phyloP scores from a whole-genome alignment of 192 early-diverging fungal genomes.

The Entomortierella parvispora region DNA sequence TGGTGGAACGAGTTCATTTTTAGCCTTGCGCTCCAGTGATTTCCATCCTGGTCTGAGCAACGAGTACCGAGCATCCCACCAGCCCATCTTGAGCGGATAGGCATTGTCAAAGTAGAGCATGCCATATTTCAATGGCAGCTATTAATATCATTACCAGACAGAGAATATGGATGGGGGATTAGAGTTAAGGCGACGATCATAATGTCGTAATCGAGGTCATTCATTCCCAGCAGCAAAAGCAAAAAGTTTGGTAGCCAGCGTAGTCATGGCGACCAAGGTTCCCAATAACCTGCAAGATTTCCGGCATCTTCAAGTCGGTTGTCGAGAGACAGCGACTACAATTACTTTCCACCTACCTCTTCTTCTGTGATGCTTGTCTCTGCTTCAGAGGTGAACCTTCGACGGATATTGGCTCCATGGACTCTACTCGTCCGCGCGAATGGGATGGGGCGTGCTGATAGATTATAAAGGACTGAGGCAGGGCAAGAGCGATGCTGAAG shows the following conservation, averaged over 20 bases:
- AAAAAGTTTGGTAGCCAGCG: too few relatives aligned
- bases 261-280: too few relatives aligned
- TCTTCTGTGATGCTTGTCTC: slow-evolving; percentile 12
- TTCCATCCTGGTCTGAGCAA: slow-evolving; percentile 40
- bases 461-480: neutral
- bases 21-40: slow-evolving; percentile 44
- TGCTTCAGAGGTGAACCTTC: slow-evolving; percentile 15
- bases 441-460: neutral
- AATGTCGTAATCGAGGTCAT: too few relatives aligned
- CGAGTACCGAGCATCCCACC: slow-evolving; percentile 44
- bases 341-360: too few relatives aligned
- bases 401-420: neutral
- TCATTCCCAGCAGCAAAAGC: too few relatives aligned
- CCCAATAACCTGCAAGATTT: too few relatives aligned
- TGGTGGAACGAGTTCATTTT: slow-evolving; percentile 53
- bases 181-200: too few relatives aligned
- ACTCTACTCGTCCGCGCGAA: slow-evolving; percentile 10
- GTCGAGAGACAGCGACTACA: too few relatives aligned
- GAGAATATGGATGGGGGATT: too few relatives aligned
- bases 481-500: neutral
- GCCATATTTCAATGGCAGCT: slow-evolving; percentile 46
- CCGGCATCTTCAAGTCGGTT: too few relatives aligned
- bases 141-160: neutral
- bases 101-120: slow-evolving; percentile 50
- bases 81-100: slow-evolving; percentile 51